These are phyloP conservation scores for Bothriochloa decipiens DNA, from an alignment of 176 grass and related monocot genomes.

Conservation along the genomic window DNA sequence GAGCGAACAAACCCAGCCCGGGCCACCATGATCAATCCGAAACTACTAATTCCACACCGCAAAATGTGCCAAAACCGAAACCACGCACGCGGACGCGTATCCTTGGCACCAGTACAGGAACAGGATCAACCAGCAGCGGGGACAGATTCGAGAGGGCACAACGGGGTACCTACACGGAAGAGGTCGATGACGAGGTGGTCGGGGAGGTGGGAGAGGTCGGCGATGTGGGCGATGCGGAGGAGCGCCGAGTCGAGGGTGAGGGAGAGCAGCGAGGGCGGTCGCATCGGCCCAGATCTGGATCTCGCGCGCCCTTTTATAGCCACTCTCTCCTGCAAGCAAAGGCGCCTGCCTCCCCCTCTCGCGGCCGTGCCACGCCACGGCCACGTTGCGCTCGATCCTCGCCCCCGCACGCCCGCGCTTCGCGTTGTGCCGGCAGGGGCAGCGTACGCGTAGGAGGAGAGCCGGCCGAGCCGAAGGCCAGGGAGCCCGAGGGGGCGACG, in stretches of 20 bases:
- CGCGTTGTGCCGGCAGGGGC: conserved; percentile 20
- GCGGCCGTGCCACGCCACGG: conserved; percentile 38
- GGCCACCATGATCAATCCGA: neutral
- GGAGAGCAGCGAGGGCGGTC: conserved; percentile 75
- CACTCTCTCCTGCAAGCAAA: conserved; percentile 30
- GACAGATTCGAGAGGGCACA: neutral
- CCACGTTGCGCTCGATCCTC: conserved; percentile 38
- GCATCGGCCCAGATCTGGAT: conserved; percentile 73
- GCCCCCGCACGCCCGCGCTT: conserved; percentile 1
- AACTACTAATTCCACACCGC: neutral
- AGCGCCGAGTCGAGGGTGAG: conserved; percentile 83
- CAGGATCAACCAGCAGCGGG: neutral
- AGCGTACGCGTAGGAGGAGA: neutral
- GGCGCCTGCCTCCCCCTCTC: neutral
- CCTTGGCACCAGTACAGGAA: too few relatives aligned
- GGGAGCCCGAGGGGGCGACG: neutral
- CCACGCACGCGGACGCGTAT: neutral
- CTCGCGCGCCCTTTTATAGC: conserved; percentile 36
- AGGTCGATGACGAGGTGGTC: conserved; percentile 90
- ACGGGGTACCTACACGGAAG: conserved; percentile 53
- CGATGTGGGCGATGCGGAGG: conserved; percentile 64
- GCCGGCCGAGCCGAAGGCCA: neutral
- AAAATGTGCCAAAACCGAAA: neutral
- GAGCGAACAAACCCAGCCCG: neutral
- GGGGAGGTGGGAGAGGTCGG: conserved; percentile 76